Evolutionary conservation across 2,329 filamentous ascomycete genomes (phyloP).

Genomic region (Ophiocordyceps camponoti-floridani): DNA sequence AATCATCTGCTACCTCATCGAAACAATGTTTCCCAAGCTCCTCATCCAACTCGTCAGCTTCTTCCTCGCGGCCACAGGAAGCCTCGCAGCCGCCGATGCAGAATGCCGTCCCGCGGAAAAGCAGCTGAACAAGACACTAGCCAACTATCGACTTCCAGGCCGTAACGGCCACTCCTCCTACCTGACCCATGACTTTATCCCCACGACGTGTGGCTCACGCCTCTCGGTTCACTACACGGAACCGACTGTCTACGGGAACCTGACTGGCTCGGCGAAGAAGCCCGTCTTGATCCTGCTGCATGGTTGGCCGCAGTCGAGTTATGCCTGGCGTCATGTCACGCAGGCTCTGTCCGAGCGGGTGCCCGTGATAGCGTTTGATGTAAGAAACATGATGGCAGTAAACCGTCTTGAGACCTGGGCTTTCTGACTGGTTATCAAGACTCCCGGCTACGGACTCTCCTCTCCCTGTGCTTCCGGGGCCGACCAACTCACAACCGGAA

Average conservation of each 20-base stretch:
- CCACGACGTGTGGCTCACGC: neutral
- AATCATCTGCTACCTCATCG: too few relatives aligned
- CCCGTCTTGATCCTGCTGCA: neutral
- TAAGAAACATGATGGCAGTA: neutral
- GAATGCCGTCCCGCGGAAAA: too few relatives aligned
- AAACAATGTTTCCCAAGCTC: too few relatives aligned
- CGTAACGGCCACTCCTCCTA: too few relatives aligned
- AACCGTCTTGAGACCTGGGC: neutral
- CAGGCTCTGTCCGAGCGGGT: neutral
- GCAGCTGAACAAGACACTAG: too few relatives aligned
- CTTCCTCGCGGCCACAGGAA: too few relatives aligned
- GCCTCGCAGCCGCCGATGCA: too few relatives aligned
- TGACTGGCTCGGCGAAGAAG: neutral
- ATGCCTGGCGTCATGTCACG: neutral
- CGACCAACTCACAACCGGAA: neutral
- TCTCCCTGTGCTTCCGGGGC: neutral
- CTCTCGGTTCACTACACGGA: neutral
- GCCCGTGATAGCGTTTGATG: neutral
- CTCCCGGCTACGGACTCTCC: neutral
- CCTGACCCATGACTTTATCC: neutral
- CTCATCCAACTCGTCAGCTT: too few relatives aligned
- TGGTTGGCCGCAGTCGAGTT: neutral
- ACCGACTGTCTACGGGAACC: neutral
- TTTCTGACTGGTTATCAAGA: neutral
- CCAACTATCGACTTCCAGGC: too few relatives aligned